Evolutionary conservation across 1,284 basidiomycete genomes (phyloP).

Genomic region (Malassezia pachydermatis): DNA sequence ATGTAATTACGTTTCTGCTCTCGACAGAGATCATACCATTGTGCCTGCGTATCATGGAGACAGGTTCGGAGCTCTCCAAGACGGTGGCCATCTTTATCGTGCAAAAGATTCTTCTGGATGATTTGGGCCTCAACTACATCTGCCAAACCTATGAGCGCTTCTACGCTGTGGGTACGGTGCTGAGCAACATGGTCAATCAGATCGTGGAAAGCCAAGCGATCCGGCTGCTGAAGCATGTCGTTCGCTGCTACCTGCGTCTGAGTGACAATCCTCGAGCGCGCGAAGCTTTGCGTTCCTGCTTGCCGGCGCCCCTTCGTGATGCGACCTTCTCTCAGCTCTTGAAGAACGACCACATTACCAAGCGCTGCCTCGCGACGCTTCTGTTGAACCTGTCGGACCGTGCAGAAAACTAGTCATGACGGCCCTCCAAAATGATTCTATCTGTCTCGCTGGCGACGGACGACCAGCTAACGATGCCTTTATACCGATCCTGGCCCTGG

Average conservation of each 20-base stretch:
- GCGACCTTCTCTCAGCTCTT: constrained; percentile 82
- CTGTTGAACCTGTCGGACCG: constrained; percentile 69
- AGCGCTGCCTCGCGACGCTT: constrained; percentile 81
- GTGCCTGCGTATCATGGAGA: constrained; percentile 99
- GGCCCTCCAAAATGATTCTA: no score
- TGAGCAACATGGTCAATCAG: constrained; percentile 93
- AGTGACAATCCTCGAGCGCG: constrained; percentile 95
- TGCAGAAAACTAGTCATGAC: constrained; percentile 47
- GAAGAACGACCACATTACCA: constrained; percentile 51
- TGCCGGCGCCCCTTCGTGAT: constrained; percentile 92
- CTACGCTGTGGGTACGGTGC: constrained; percentile 94
- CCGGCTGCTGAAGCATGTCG: constrained; percentile 90
- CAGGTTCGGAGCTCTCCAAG: constrained; percentile 95
- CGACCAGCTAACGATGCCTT: no score
- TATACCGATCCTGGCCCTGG: no score
- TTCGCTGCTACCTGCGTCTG: constrained; percentile 87
- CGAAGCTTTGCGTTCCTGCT: constrained; percentile 86
- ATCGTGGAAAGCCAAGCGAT: constrained; percentile 82
- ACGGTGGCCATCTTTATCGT: constrained; percentile 99
- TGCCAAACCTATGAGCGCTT: constrained; percentile 99
- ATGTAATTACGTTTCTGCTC: constrained; percentile 96
- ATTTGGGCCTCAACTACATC: constrained; percentile 94
- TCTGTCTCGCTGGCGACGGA: no score
- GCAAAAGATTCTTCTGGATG: constrained; percentile 96
- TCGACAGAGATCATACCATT: constrained; percentile 99